phyloP scores from a whole-genome alignment of 2,329 filamentous ascomycete species.

The Domatiomyces globalis region DNA sequence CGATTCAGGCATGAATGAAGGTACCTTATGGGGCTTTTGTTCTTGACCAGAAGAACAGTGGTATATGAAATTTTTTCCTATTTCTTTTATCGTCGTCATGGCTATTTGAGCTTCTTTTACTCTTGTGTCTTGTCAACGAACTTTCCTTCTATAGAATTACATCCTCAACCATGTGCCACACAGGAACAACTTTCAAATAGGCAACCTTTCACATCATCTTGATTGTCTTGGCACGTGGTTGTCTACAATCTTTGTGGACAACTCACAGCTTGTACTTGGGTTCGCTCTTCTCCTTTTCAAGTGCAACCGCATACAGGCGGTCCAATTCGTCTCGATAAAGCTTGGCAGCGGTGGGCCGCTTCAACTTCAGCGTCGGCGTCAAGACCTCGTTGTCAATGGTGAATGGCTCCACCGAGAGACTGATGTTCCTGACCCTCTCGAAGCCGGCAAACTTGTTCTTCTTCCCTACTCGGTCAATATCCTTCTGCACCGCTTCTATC shows the following conservation, averaged over 20 bases:
- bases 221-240: not conserved
- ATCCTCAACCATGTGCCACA: not conserved
- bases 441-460: slow-evolving; percentile 84
- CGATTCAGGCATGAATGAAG: not conserved
- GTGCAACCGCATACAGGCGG: slow-evolving; percentile 45
- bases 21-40: too few relatives aligned
- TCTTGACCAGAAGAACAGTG: too few relatives aligned
- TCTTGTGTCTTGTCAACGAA: not conserved
- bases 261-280: not conserved
- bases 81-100: too few relatives aligned
- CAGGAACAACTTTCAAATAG: not conserved
- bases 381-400: slow-evolving; percentile 78
- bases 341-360: slow-evolving; percentile 54
- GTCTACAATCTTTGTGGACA: not conserved
- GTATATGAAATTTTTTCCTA: too few relatives aligned
- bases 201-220: too few relatives aligned
- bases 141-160: not conserved
- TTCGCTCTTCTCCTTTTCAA: slow-evolving; percentile 20
- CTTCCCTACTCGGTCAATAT: slow-evolving; percentile 64
- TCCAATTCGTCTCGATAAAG: slow-evolving; percentile 44
- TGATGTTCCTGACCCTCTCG: slow-evolving; percentile 62
- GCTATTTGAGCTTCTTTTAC: too few relatives aligned
- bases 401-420: slow-evolving; percentile 77
- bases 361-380: slow-evolving; percentile 50
- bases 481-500: slow-evolving; percentile 57